Evolutionary conservation across 805 yeast genomes (phyloP), one percentile per base, ranked within the genome.

Genomic region (Candida arabinofermentans): DNA sequence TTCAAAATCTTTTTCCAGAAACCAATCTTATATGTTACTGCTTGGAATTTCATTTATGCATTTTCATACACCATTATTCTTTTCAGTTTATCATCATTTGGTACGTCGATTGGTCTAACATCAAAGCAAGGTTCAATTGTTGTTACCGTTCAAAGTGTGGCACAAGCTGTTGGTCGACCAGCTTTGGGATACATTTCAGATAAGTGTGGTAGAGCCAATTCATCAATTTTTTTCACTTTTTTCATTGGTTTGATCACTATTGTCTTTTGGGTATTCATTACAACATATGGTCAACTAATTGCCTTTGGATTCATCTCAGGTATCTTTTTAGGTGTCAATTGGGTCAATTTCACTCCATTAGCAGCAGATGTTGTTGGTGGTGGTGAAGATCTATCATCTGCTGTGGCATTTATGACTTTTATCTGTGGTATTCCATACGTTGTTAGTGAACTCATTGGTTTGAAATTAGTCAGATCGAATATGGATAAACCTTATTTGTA

Each of bases 101-200:
- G 74, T 3, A 61, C 65, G 17, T 61, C 75, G 4, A 58, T 72
- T 27, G 90, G 89, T 0, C 52, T 71, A 37, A 44, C 72, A 0
- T 41, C 62, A 14, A 52, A 62, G 24, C 72, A 77, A 44, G 79
- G 77, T 23, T 65, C 79, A 4, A 56, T 64, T 26, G 55, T 72
- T 13, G 69, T 76, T 4, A 77, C 77, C 0, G 59, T 71, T 2
- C 59, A 74, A 40, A 73, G 71, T 49, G 65, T 70, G 5, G 69
- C 71, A 0, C 83, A 77, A 55, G 53, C 64, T 8, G 35, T 75
- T 19, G 82, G 82, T 2, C 63, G 83, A 50, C 79, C 81, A 7
- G 6, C 55, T 3, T 64, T 72, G 49, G 83, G 82, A 0, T 49
- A 61, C 3, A 24, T 67, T 1, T 74, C 79, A 27, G 80, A 74